Evolutionary conservation across 2,329 filamentous ascomycete genomes (phyloP).

Genomic region (Pseudogymnoascus sp.): DNA sequence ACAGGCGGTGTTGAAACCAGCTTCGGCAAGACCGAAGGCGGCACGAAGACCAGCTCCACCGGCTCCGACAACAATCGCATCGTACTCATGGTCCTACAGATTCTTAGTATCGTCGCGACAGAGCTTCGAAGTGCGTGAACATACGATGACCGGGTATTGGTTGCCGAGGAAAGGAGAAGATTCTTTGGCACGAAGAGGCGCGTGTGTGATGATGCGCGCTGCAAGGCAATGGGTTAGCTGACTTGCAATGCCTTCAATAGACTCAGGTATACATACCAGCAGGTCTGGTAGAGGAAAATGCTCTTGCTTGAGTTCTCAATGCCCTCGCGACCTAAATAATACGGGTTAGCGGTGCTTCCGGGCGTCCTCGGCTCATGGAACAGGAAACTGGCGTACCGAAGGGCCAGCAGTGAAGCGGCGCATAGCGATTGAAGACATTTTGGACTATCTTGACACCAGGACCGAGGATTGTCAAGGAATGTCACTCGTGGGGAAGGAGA

Average conservation of each 20-base stretch:
- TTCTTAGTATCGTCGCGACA: constrained; percentile 13
- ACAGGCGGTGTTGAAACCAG: constrained; percentile 83
- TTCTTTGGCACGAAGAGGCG: constrained; percentile 86
- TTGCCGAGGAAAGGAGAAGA: constrained; percentile 77
- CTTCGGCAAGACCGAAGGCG: constrained; percentile 79
- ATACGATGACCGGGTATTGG: constrained; percentile 90
- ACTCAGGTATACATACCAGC: constrained; percentile 52
- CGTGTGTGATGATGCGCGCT: constrained; percentile 83
- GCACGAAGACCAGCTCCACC: constrained; percentile 77
- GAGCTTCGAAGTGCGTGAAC: constrained; percentile 16
- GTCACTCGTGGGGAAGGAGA: constrained; percentile 10
- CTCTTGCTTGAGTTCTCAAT: constrained; percentile 58
- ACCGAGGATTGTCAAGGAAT: constrained; percentile 9
- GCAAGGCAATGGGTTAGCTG: constrained; percentile 20
- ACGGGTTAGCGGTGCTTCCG: constrained; percentile 19
- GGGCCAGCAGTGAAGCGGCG: constrained; percentile 52
- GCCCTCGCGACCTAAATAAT: constrained; percentile 29
- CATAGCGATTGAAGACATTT: constrained; percentile 60
- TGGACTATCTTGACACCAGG: constrained; percentile 27
- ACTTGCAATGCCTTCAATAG: not conserved
- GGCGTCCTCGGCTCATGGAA: constrained; percentile 22
- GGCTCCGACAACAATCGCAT: constrained; percentile 88
- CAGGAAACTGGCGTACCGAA: constrained; percentile 42
- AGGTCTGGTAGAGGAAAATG: constrained; percentile 82
- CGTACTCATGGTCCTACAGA: constrained; percentile 86